Percentiles rank a stretch among this genome's conserved stretches.
phyloP scores from a whole-genome alignment of 352 stramenopile genomes.

The Phytopythium helicoides region DNA sequence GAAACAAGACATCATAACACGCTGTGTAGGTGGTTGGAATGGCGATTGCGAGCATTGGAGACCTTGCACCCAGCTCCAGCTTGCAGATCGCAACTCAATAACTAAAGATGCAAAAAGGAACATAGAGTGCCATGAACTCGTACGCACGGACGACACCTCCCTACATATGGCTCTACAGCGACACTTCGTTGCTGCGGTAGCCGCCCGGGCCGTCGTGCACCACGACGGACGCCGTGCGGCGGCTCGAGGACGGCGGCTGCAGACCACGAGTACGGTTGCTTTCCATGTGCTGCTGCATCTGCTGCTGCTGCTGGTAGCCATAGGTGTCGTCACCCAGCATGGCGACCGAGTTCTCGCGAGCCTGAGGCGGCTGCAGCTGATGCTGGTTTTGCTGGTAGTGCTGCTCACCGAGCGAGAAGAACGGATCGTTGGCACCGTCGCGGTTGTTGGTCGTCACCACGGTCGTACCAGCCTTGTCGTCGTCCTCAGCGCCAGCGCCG shows the following conservation, averaged over 20 bases:
- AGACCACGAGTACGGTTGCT: no score
- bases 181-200: constrained; percentile 48
- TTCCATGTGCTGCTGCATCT: constrained; percentile 8
- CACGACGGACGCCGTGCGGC: constrained; percentile 20
- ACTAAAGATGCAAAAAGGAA: no score
- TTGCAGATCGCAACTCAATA: no score
- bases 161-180: constrained; percentile 28
- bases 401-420: constrained; percentile 40
- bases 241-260: constrained; percentile 14
- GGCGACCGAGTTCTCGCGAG: constrained; percentile 26
- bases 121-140: no score
- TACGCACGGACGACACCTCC: no score
- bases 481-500: constrained; percentile 25
- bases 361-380: constrained; percentile 11
- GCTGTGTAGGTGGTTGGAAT: no score
- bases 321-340: constrained; percentile 35
- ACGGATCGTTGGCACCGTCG: constrained; percentile 35
- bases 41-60: no score
- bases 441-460: constrained; percentile 50
- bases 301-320: constrained; percentile 12
- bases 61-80: no score
- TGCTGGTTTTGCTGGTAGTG: constrained; percentile 27
- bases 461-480: constrained; percentile 45
- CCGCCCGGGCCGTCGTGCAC: constrained; percentile 16
- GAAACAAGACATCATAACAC: no score